Evolutionary conservation across 1,284 basidiomycete genomes (phyloP).

Genomic region (Cystobasidium slooffiae): DNA sequence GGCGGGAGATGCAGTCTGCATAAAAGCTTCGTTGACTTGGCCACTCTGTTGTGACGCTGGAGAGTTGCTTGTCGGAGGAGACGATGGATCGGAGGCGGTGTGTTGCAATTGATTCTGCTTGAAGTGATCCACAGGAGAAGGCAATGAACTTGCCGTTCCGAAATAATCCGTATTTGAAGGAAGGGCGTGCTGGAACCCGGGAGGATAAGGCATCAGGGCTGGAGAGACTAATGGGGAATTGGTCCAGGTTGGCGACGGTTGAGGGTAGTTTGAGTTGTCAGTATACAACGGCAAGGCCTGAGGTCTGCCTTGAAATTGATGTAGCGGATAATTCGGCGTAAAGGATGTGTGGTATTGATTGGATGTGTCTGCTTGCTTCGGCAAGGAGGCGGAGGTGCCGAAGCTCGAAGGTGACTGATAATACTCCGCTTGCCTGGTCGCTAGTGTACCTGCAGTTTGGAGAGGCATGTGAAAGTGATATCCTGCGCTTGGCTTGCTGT

Average conservation of each 20-base stretch:
- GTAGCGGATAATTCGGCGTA: neutral
- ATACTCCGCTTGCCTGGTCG: neutral
- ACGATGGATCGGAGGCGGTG: no score
- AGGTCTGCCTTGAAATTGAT: neutral
- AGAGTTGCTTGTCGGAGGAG: no score
- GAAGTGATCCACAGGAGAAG: neutral
- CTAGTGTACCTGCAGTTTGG: no score
- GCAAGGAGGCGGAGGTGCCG: neutral
- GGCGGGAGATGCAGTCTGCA: no score
- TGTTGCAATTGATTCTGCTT: no score
- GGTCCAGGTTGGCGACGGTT: slow-evolving; percentile 1
- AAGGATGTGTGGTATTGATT: neutral
- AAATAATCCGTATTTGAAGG: neutral
- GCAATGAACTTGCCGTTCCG: neutral
- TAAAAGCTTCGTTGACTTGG: no score
- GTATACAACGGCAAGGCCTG: neutral
- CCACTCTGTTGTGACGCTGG: no score
- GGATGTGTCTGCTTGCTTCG: neutral
- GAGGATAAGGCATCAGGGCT: neutral
- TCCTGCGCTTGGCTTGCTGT: no score
- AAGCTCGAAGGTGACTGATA: neutral
- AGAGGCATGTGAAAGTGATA: no score
- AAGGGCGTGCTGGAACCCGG: neutral
- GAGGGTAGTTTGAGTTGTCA: neutral
- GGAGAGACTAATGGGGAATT: neutral